Evolutionary conservation across 306 rosid genomes (phyloP), one percentile per base, ranked within the genome.

Genomic region (Prunus padus): DNA sequence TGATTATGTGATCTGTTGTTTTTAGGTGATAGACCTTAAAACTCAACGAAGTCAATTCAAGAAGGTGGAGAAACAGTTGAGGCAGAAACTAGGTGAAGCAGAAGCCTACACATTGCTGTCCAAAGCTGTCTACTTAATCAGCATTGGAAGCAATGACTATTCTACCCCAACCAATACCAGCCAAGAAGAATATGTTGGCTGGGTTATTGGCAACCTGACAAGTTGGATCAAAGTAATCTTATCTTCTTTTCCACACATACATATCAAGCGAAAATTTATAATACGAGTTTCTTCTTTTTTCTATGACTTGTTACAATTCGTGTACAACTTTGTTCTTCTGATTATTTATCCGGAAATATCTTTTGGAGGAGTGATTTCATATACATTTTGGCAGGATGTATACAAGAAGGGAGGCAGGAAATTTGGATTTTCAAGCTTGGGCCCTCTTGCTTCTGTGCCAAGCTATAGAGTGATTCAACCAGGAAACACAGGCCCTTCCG

Each of bases 111-210:
- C 30, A 20, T 70, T 87, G 56, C 0, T 91, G 1, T 75, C 86
- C 25, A 67, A 77, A 37, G 86, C 91, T 9, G 90, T 91, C 20
- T 81, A 82, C 86, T 12, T 91, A 46, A 30, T 67, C 55, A 76
- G 66, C 47, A 45, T 76, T 55, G 80, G 80, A 55, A 23, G 23
- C 59, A 76, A 76, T 15, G 80, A 66, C 23, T 67, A 73, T 5
- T 20, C 11, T 12, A 7, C 11, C 16, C 69, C 55, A 0, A 50
- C 51, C 2, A 50, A 64, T 15, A 63, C 71, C 25, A 75, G 51
- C 12, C 83, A 11, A 3, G 71, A 72, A 74, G 37, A 72, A 65
- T 75, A 60, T 23, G 81, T 82, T 5, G 85, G 64, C 14, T 20
- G 69, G 8, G 91, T 87, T n/a, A 65, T 82, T 25, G 79, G 79